Conservation (phyloP, 2,329 filamentous ascomycete genomes). For the Ceratocystis cubensis region DNA sequence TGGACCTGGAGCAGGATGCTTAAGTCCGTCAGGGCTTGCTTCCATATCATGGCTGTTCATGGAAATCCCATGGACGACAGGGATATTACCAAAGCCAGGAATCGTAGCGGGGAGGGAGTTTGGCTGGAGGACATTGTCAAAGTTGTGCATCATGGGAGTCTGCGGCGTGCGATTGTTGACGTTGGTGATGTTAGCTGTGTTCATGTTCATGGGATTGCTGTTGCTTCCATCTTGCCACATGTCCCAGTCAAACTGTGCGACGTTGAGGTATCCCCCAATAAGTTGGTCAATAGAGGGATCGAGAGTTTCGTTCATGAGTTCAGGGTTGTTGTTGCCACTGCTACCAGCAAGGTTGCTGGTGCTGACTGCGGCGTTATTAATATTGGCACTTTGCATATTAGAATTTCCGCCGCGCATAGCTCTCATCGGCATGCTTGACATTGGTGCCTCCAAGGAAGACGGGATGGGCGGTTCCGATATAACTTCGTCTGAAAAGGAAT, state of each 20-base stretch:
- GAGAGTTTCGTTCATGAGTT: conserved; percentile 7
- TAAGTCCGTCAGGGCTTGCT: background rate
- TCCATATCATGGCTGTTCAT: conserved; percentile 8
- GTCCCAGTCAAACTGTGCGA: conserved; percentile 35
- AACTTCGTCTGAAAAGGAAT: conserved; percentile 25
- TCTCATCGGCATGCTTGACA: conserved; percentile 20
- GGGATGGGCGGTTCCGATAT: conserved; percentile 16
- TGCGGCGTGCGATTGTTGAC: conserved; percentile 7
- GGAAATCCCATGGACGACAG: conserved; percentile 11
- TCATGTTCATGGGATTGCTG: background rate
- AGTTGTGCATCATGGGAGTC: conserved; percentile 8
- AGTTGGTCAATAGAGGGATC: conserved; percentile 33
- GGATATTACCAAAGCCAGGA: conserved; percentile 19
- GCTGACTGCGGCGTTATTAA: background rate
- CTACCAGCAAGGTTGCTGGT: conserved; percentile 1
- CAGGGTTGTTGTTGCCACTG: background rate
- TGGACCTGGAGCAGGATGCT: background rate
- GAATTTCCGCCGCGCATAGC: background rate
- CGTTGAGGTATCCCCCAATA: conserved; percentile 34
- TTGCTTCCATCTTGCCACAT: conserved; percentile 29
- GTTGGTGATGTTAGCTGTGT: background rate
- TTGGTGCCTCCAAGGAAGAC: conserved; percentile 16
- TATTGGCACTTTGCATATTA: background rate
- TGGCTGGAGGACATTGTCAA: conserved; percentile 6
- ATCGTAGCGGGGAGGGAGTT: conserved; percentile 10